Percentiles rank a stretch among this genome's conserved stretches.
These are phyloP conservation scores for Francoa sonchifolia DNA, from an alignment of 441 rosid genomes.

Conservation along the genomic window DNA sequence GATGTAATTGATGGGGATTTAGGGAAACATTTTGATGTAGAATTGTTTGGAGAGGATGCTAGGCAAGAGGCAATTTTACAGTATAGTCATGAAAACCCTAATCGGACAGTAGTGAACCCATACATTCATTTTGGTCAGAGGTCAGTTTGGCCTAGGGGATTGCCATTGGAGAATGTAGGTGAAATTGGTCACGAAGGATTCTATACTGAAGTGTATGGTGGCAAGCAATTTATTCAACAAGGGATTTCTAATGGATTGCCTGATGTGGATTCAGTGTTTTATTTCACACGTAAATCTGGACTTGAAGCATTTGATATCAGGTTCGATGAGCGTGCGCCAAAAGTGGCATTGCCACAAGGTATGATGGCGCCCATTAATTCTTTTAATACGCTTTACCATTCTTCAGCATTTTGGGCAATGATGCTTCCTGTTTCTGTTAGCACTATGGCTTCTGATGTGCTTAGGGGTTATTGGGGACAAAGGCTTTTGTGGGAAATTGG, in stretches of 20 bases:
- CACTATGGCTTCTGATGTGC: conserved; percentile 81
- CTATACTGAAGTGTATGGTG: conserved; percentile 77
- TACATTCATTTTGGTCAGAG: conserved; percentile 83
- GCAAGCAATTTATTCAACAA: conserved; percentile 84
- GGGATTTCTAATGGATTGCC: conserved; percentile 88
- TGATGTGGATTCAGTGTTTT: conserved; percentile 90
- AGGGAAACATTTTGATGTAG: conserved; percentile 77
- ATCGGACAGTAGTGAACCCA: conserved; percentile 70
- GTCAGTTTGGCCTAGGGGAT: conserved; percentile 90
- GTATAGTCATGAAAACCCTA: conserved; percentile 63
- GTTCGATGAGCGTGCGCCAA: conserved; percentile 74
- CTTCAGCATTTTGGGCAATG: conserved; percentile 83
- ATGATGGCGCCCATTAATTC: conserved; percentile 80
- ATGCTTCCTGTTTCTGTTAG: conserved; percentile 92
- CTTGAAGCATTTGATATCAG: conserved; percentile 69
- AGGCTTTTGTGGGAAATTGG: conserved; percentile 93
- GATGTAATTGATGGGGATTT: conserved; percentile 71
- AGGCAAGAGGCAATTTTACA: conserved; percentile 70
- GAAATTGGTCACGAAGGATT: conserved; percentile 69
- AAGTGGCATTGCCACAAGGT: conserved; percentile 87
- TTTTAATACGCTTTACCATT: conserved; percentile 69
- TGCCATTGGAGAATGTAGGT: conserved; percentile 83
- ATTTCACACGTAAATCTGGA: conserved; percentile 60
- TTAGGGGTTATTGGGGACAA: conserved; percentile 92
- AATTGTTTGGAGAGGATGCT: conserved; percentile 59